Conservation (phyloP, 805 yeast species). For the Metschnikowia amazonensis region DNA sequence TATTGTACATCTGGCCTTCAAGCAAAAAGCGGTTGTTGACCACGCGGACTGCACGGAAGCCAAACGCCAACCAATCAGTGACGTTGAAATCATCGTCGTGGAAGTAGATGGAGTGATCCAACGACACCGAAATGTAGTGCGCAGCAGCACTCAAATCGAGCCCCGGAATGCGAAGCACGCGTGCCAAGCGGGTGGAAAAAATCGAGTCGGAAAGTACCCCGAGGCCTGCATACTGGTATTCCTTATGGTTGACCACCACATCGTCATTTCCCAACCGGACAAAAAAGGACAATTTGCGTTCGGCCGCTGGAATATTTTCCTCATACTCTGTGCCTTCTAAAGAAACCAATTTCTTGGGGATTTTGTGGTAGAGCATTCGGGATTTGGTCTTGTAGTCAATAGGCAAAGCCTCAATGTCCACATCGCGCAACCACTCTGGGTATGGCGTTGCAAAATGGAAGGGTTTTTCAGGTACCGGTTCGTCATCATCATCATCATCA, state of each 20-base stretch:
- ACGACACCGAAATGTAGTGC: conserved; percentile 50
- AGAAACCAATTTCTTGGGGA: conserved; percentile 34
- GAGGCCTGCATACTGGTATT: conserved; percentile 48
- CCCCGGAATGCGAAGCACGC: conserved; percentile 43
- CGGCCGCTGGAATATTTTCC: conserved; percentile 22
- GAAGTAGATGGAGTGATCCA: conserved; percentile 67
- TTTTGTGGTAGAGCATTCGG: conserved; percentile 22
- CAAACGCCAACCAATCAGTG: conserved; percentile 47
- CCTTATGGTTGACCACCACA: conserved; percentile 15
- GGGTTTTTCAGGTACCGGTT: conserved; percentile 23
- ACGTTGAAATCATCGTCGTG: conserved; percentile 46
- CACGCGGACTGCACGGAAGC: conserved; percentile 46
- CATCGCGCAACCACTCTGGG: conserved; percentile 27
- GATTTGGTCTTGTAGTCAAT: conserved; percentile 8
- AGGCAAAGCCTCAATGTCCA: conserved; percentile 12
- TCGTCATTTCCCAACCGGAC: conserved; percentile 24
- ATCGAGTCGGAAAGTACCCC: conserved; percentile 59
- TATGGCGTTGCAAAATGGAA: conserved; percentile 33
- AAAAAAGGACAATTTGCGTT: conserved; percentile 26
- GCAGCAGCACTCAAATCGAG: conserved; percentile 19
- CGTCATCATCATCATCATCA: conserved; percentile 24
- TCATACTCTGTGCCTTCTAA: conserved; percentile 26
- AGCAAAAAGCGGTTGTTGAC: conserved; percentile 52
- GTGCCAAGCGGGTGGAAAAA: conserved; percentile 48
- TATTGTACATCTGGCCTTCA: conserved; percentile 53